Conservation (phyloP, 306 rosid genomes). For the Dalbergia oliveri region DNA sequence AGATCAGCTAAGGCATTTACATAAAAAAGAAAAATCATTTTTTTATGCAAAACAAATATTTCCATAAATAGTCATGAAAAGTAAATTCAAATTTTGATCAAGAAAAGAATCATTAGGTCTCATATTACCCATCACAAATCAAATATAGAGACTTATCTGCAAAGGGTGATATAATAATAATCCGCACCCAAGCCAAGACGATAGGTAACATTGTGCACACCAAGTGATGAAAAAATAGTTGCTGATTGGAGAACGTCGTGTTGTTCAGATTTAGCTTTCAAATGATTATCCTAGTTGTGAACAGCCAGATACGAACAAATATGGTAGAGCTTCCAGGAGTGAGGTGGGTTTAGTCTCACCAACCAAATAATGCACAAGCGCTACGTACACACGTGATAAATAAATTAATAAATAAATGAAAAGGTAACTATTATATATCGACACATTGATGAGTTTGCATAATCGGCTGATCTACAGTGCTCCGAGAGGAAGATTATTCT, state of each 20-base stretch:
- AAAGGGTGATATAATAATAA: not conserved
- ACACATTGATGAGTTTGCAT: no score
- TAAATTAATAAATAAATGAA: not conserved
- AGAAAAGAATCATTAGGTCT: not conserved
- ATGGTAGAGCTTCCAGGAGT: not conserved
- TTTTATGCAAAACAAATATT: no score
- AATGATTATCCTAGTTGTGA: not conserved
- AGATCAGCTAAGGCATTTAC: no score
- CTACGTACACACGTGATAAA: not conserved
- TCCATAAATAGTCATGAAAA: no score
- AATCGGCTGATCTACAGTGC: no score
- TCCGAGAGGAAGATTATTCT: no score
- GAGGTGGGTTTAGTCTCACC: not conserved
- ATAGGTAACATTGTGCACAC: not conserved
- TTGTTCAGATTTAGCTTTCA: constrained; percentile 52
- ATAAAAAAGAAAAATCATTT: no score
- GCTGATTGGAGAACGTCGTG: not conserved
- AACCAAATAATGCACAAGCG: constrained; percentile 17
- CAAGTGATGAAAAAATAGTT: not conserved
- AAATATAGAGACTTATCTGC: not conserved
- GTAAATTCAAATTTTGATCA: not conserved
- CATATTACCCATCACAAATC: not conserved
- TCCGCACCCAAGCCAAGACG: not conserved
- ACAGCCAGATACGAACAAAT: constrained; percentile 1
- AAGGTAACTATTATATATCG: no score